Evolutionary conservation across 129 eudicot genomes (phyloP), one percentile per base, ranked within the genome.

Genomic region (Logfia minima): DNA sequence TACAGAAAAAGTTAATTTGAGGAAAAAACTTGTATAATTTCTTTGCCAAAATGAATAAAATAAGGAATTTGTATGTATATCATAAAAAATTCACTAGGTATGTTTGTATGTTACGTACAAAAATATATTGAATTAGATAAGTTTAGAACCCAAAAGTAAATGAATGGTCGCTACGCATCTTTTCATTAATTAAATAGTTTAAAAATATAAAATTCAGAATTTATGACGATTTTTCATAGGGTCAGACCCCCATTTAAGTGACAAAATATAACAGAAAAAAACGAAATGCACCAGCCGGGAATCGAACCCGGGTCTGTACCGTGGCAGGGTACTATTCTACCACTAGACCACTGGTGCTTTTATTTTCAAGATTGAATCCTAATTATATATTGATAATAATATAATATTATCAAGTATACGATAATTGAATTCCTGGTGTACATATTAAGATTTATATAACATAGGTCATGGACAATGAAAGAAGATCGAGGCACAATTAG

Each of bases 301-400:
- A 86, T 91, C 87, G 90, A 91, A 91, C 94, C 94, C 91, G 97
- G 97, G 96, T 89, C 91, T 90, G 97, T 90, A 89, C 97, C 92
- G 96, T 90, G 96, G 97, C 91, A 88, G 96, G 96, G 21, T 64
- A 64, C 68, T 64, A 64, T 64, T 64, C 68, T 64, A 64, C 68
- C 39, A 64, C 68, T 28, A 64, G 68, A 64, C 68, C 68, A 64
- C 68, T 64, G 39, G 68, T 64, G 68, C 68, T 63, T 9, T 39
- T 13, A 28, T 39, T 29, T 64, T 0, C 0, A 59, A 7, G 1
- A 8, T 8, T 8, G 9, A 29, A 59, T 21, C 10, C 6, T 16
- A 13, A 3, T 11, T 16, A 13, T 19, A 26, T 10, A 21, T 2
- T 61, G 0, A 10, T 0, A 61, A 23, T 9, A 10, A 61, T 5